Conservation (phyloP, 2,329 filamentous ascomycete species). For the Rhexocercosporidium sp. region DNA sequence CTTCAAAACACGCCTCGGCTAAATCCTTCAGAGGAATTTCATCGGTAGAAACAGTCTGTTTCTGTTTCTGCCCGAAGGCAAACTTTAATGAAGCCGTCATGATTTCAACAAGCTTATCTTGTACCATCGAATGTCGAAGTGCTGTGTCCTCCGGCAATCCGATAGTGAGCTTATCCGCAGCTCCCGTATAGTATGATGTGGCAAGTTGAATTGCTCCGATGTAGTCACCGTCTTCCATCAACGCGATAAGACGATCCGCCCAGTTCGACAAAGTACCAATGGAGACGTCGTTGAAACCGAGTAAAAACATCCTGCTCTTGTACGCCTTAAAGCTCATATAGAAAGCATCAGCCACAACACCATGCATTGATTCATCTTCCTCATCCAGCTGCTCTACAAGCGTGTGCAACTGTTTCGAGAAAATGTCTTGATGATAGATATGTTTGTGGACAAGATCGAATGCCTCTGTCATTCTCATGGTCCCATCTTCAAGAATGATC, state of each 20-base stretch:
- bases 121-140: conserved; percentile 79
- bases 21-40: conserved; percentile 71
- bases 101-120: conserved; percentile 89
- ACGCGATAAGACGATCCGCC: conserved; percentile 89
- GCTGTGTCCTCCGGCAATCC: conserved; percentile 85
- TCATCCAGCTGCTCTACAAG: conserved; percentile 90
- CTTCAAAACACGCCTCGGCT: conserved; percentile 81
- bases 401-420: conserved; percentile 82
- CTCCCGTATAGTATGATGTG: conserved; percentile 88
- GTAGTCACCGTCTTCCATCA: conserved; percentile 98
- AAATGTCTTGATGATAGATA: conserved; percentile 89
- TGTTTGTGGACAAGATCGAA: conserved; percentile 92
- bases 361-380: conserved; percentile 87
- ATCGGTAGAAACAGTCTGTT: conserved; percentile 46
- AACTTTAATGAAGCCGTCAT: conserved; percentile 91
- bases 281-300: conserved; percentile 92
- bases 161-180: conserved; percentile 92
- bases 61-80: conserved; percentile 73
- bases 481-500: conserved; percentile 88
- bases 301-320: conserved; percentile 88
- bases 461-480: conserved; percentile 89
- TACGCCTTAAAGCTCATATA: conserved; percentile 98
- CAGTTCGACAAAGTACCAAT: conserved; percentile 95
- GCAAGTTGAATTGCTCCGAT: conserved; percentile 89
- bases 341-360: conserved; percentile 95